A percentile compares a stretch with the other conserved stretches of the same genome.
phyloP scores from a whole-genome alignment of 2,329 filamentous ascomycete genomes.

The Akanthomyces muscarius region DNA sequence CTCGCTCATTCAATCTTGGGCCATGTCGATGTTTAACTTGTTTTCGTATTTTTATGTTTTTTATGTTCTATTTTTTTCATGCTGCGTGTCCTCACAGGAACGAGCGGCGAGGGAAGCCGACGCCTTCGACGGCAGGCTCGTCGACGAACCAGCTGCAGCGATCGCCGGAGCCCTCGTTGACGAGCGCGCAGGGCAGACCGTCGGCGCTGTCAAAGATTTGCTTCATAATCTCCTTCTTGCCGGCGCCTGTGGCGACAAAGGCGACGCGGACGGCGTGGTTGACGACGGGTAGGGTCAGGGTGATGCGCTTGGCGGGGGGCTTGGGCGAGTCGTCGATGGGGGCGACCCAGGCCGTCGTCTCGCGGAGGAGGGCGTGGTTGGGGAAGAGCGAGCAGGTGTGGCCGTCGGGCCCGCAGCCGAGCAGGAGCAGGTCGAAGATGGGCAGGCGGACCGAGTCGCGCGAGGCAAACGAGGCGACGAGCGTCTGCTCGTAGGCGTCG shows the following conservation, averaged over 20 bases:
- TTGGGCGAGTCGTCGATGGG: constrained; percentile 92
- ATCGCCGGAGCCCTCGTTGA: constrained; percentile 80
- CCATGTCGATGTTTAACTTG: background rate
- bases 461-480: constrained; percentile 82
- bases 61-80: background rate
- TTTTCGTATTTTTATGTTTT: background rate
- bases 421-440: constrained; percentile 88
- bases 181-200: constrained; percentile 76
- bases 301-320: constrained; percentile 86
- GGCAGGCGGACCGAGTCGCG: constrained; percentile 92
- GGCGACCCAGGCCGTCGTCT: constrained; percentile 87
- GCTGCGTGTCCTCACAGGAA: constrained; percentile 41
- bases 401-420: constrained; percentile 92
- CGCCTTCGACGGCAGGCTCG: constrained; percentile 76
- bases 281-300: constrained; percentile 85
- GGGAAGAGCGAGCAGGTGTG: constrained; percentile 98
- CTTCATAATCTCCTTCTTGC: constrained; percentile 90
- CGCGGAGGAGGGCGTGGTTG: constrained; percentile 73
- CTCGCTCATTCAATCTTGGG: too few species aligned
- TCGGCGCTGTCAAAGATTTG: constrained; percentile 81
- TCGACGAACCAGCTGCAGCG: constrained; percentile 96
- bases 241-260: constrained; percentile 84
- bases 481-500: constrained; percentile 84
- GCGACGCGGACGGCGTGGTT: constrained; percentile 81
- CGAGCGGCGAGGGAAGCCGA: constrained; percentile 74